Evolutionary conservation across 2,329 filamentous ascomycete species (phyloP).

Genomic region (Sporothrix globosa): DNA sequence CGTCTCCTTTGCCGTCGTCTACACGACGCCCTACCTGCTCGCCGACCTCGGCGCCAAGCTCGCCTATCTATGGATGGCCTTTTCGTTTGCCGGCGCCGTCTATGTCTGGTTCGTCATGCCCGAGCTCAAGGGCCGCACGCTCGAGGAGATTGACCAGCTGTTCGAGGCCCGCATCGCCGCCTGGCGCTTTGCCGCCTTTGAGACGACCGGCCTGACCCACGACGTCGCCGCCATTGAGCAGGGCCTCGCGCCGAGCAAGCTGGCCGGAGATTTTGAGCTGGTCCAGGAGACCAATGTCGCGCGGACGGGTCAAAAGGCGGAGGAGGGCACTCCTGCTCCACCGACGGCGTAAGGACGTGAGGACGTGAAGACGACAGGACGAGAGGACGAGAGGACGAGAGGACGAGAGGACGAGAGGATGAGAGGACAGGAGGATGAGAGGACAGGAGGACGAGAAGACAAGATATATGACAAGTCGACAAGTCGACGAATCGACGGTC

Average conservation of each 20-base stretch:
- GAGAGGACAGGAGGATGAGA: too few species aligned
- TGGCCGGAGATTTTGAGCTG: conserved; percentile 11
- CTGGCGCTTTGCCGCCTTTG: conserved; percentile 13
- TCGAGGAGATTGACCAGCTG: conserved; percentile 26
- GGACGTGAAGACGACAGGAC: too few species aligned
- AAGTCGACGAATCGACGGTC: too few species aligned
- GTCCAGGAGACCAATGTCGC: background rate
- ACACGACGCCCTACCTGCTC: conserved; percentile 26
- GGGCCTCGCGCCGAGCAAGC: conserved; percentile 21
- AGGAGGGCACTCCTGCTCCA: background rate
- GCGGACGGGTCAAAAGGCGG: background rate
- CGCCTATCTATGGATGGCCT: conserved; percentile 27
- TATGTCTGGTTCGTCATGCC: conserved; percentile 26
- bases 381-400: background rate
- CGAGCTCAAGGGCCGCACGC: conserved; percentile 24
- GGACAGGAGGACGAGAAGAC: too few species aligned
- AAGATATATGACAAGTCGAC: background rate
- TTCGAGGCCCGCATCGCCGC: conserved; percentile 27
- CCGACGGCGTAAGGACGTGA: background rate
- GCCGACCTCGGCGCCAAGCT: conserved; percentile 21
- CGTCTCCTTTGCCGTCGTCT: conserved; percentile 25
- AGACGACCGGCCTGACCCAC: conserved; percentile 25
- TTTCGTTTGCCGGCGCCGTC: conserved; percentile 23
- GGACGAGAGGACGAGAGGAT: background rate
- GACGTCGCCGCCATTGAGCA: conserved; percentile 22